phyloP scores from a whole-genome alignment of 352 stramenopile genomes.

The Sclerospora graminicola region DNA sequence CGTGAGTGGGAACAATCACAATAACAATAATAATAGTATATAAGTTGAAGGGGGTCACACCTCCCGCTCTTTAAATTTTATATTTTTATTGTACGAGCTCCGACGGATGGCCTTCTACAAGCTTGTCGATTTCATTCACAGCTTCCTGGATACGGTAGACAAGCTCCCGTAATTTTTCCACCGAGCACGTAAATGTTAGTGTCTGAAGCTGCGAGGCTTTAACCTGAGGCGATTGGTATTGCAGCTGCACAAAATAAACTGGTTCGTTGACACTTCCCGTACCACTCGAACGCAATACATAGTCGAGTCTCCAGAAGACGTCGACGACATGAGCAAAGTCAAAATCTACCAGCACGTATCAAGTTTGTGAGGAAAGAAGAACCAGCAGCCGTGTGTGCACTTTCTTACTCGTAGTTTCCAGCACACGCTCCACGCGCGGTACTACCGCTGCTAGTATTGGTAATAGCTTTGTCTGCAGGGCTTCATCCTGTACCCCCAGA shows the following conservation, averaged over 20 bases:
- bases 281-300: conserved; percentile 40
- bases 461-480: conserved; percentile 16
- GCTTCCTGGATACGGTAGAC: conserved; percentile 37
- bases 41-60: too few relatives aligned
- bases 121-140: conserved; percentile 13
- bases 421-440: conserved; percentile 17
- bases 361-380: not conserved
- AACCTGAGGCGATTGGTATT: conserved; percentile 36
- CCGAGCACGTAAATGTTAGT: conserved; percentile 50
- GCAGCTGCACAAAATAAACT: conserved; percentile 56
- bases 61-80: too few relatives aligned
- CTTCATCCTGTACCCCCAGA: conserved; percentile 23
- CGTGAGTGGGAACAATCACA: too few relatives aligned
- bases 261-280: conserved; percentile 45
- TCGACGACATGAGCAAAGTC: conserved; percentile 66
- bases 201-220: conserved; percentile 12
- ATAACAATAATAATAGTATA: too few relatives aligned
- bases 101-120: conserved; percentile 1
- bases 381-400: not conserved
- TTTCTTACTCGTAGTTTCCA: conserved; percentile 25
- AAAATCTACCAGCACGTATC: conserved; percentile 42
- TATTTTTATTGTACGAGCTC: too few relatives aligned
- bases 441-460: conserved; percentile 7
- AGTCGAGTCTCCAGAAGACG: conserved; percentile 62
- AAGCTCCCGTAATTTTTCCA: conserved; percentile 54